Evolutionary conservation across 345 rosid species (phyloP).

Genomic region (Euphorbia peplus): DNA sequence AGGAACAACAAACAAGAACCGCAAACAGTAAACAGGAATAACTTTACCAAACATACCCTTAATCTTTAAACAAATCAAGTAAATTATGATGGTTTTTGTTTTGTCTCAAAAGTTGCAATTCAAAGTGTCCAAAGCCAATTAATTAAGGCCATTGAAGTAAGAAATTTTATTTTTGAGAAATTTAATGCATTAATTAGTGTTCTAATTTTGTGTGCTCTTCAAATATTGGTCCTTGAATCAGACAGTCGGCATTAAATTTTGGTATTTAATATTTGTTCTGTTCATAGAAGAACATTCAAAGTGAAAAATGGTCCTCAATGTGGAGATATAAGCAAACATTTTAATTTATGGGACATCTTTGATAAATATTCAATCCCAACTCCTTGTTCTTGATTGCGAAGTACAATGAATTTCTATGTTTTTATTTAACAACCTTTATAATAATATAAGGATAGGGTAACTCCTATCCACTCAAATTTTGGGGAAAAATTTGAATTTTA

Average conservation of each 20-base stretch:
- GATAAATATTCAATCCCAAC: background rate
- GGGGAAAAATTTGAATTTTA: too few relatives aligned
- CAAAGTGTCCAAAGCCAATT: background rate
- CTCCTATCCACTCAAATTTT: too few relatives aligned
- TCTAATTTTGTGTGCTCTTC: background rate
- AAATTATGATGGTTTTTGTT: too few relatives aligned
- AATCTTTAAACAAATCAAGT: too few relatives aligned
- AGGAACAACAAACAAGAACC: too few relatives aligned
- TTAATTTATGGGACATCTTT: background rate
- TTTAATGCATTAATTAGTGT: conserved; percentile 6
- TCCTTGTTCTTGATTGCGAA: background rate
- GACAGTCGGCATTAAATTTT: background rate
- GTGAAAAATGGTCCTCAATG: background rate
- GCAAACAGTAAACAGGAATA: too few relatives aligned
- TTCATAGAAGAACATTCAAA: background rate
- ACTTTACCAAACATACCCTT: too few relatives aligned
- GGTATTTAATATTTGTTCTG: background rate
- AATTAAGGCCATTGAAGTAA: background rate
- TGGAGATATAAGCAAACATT: background rate
- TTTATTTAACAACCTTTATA: background rate
- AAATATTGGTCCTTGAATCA: conserved; percentile 6
- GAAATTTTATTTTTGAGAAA: background rate
- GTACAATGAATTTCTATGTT: background rate
- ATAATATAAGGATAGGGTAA: background rate
- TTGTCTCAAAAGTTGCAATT: conserved; percentile 11